Base-by-base conservation (phyloP, 148 eudicot genomes). In the Rheum nobile region DNA sequence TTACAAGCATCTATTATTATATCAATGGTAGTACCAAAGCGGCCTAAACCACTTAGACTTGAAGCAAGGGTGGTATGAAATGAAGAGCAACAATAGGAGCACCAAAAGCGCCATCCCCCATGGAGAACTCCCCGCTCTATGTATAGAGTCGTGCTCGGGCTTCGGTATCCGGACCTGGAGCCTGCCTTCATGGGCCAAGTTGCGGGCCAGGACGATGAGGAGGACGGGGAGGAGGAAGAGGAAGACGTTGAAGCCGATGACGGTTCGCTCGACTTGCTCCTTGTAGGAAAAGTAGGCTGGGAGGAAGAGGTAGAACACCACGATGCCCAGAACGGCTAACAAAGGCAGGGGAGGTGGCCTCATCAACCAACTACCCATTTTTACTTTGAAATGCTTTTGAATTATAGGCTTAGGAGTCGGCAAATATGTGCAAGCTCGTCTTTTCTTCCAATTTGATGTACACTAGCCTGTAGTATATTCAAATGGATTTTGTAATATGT, bases 291-390 rank as follows among this genome's bases (percentile, higher is more conserved):
- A 77, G 54, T 80, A 82, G 14, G 46, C 50, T 9, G 83, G 73
- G 39, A 80, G 61, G 59, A 74, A 80, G 2, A 77, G 74, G 71
- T 80, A 52, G 24, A 86, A 80, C 10, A 79, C 34, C 1, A 79
- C 76, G 10, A 82, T 48, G 8, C 57, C 76, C 13, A 80, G 38
- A 1, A 84, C 21, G 74, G 79, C 77, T 2, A 86, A 7, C 12
- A 84, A 35, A 7, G 84, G 78, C 13, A 81, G 29, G 2, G 84
- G 84, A 19, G 86, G 87, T 46, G 75, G 57, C 22, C 71, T 68
- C 21, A 74, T 67, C 43, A 47, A 11, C 65, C 75, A 72, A 17
- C 35, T 28, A 50, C 32, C 73, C 70, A 41, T 76, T 4, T 63
- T 42, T 8, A 1, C 22, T 50, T 21, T 19, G 26, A 5, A 43